Conservation (phyloP, 148 eudicot species). For the Vaccinium corymbosum region DNA sequence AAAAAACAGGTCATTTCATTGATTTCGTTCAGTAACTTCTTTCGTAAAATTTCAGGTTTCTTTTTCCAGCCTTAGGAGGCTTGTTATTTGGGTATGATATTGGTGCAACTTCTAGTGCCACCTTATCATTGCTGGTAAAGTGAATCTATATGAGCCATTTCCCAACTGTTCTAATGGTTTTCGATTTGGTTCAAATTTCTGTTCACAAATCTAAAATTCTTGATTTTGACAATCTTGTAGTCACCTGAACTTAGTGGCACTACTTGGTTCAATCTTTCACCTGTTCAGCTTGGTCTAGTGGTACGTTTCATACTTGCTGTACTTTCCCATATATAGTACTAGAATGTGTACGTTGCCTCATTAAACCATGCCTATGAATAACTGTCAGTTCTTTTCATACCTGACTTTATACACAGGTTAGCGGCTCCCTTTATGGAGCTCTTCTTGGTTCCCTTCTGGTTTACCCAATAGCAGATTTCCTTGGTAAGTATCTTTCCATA, state of each 20-base stretch:
- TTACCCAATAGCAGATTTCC: conserved; percentile 86
- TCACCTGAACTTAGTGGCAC: conserved; percentile 97
- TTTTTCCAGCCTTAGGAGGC: conserved; percentile 96
- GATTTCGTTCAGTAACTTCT: background rate
- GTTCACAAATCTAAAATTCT: conserved; percentile 6
- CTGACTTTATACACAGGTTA: conserved; percentile 50
- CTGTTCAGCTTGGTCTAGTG: conserved; percentile 90
- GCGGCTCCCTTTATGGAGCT: conserved; percentile 98
- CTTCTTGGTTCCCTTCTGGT: conserved; percentile 86
- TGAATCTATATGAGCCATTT: conserved; percentile 2
- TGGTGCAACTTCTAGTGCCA: conserved; percentile 98
- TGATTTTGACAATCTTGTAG: conserved; percentile 37
- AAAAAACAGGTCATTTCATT: background rate
- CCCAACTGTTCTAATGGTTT: background rate
- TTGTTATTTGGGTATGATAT: conserved; percentile 93
- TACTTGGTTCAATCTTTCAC: conserved; percentile 85
- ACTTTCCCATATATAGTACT: background rate
- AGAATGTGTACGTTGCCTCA: background rate
- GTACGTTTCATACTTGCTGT: conserved; percentile 37
- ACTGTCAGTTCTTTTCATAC: conserved; percentile 7
- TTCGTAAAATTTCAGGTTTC: conserved; percentile 51
- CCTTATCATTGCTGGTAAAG: conserved; percentile 78
- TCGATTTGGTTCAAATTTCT: background rate
- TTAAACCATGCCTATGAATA: background rate
- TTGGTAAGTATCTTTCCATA: conserved; percentile 45